Evolutionary conservation across 257 asterid species (phyloP).

Genomic region (Penstemon davidsonii): DNA sequence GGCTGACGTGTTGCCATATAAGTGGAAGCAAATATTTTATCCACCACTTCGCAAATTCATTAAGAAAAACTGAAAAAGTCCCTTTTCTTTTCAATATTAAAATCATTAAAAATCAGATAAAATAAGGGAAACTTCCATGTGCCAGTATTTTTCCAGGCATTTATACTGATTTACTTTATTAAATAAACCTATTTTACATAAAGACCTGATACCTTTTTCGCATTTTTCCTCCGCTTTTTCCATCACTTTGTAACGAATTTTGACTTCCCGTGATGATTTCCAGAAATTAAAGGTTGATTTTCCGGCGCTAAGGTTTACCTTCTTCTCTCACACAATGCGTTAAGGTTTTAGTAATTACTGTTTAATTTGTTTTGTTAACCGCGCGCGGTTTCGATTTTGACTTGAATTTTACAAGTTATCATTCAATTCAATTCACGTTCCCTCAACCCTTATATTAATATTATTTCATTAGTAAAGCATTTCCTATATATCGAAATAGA

Average conservation of each 20-base stretch:
- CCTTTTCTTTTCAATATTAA: too few relatives aligned
- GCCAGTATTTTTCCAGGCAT: conserved; percentile 26
- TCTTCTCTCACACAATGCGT: not conserved
- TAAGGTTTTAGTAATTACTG: too few relatives aligned
- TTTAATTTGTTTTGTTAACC: too few relatives aligned
- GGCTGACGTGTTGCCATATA: too few relatives aligned
- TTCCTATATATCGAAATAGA: too few relatives aligned
- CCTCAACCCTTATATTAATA: not conserved
- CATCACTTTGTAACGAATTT: not conserved
- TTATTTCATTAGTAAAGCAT: too few relatives aligned
- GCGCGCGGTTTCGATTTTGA: conserved; percentile 6
- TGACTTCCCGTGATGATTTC: conserved; percentile 4
- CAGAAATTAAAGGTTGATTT: not conserved
- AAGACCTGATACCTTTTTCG: conserved; percentile 15
- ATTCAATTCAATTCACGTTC: conserved; percentile 30
- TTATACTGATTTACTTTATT: not conserved
- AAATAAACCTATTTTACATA: not conserved
- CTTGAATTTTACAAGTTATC: conserved; percentile 25
- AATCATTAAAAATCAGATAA: conserved; percentile 14
- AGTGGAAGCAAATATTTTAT: too few relatives aligned
- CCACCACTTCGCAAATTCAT: too few relatives aligned
- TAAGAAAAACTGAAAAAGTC: too few relatives aligned
- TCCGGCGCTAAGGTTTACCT: conserved; percentile 15
- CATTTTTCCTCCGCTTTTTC: conserved; percentile 8
- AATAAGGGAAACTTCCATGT: conserved; percentile 30